phyloP scores from a whole-genome alignment of 2,329 filamentous ascomycete species.

The Hymenoscyphus occultus region DNA sequence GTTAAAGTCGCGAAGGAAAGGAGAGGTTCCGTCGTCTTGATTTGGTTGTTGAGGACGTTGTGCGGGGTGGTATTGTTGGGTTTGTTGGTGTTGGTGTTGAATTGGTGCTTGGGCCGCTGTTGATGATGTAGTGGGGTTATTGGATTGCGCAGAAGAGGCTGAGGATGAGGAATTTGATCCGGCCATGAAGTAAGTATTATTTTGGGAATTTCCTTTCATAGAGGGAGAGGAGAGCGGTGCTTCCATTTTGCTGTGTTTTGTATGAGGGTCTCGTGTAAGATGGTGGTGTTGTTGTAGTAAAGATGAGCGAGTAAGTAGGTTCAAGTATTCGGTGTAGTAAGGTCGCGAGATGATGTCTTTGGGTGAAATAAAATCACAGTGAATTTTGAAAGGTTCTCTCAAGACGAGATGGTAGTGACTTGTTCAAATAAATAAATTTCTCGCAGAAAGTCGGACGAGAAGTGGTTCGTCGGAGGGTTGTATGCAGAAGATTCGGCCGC shows the following conservation, averaged over 20 bases:
- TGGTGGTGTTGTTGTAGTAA: background rate
- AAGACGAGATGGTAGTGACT: background rate
- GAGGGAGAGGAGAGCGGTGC: slow-evolving; percentile 37
- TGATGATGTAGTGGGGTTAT: slow-evolving; percentile 22
- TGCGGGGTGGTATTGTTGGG: slow-evolving; percentile 14
- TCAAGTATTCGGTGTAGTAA: background rate
- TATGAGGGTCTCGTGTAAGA: background rate
- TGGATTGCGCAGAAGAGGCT: slow-evolving; percentile 23
- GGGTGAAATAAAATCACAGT: background rate
- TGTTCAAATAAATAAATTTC: background rate
- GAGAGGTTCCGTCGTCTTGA: slow-evolving; percentile 45
- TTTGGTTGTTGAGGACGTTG: slow-evolving; percentile 36
- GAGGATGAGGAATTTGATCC: slow-evolving; percentile 25
- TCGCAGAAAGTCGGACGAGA: background rate
- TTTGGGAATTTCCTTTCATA: slow-evolving; percentile 20
- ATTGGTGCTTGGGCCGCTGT: slow-evolving; percentile 21
- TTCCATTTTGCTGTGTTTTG: slow-evolving; percentile 41
- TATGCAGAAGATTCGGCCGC: slow-evolving; percentile 5
- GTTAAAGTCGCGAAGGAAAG: slow-evolving; percentile 76
- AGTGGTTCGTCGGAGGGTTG: slow-evolving; percentile 2
- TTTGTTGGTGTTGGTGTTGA: slow-evolving; percentile 30
- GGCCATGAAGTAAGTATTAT: slow-evolving; percentile 26
- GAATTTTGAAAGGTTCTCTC: background rate
- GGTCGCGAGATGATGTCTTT: background rate
- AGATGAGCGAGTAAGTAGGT: background rate